Evolutionary conservation across 345 rosid species (phyloP), one percentile per base, ranked within the genome.

Genomic region (Brassica incana): DNA sequence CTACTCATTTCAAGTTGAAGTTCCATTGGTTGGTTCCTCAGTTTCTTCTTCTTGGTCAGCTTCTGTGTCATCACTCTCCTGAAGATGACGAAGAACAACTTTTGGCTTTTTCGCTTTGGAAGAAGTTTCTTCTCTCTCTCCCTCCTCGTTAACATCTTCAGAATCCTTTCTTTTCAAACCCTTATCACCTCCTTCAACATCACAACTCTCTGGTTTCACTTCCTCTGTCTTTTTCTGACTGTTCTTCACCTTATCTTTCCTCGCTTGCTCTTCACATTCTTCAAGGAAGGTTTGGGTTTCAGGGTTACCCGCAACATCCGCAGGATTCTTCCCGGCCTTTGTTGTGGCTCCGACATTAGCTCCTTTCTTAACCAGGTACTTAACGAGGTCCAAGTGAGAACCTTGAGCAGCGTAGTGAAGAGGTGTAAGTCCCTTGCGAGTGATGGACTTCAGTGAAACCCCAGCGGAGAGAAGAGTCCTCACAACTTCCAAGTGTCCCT

Each of bases 371-470:
- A 88, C 82, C 80, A 95, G 79, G 84, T 86, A 87, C 85, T 90
- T 96, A 54, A 88, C 87, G 3, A 93, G 85, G 10, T 92, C 99
- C 16, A 88, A 81, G 78, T 93, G 83, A 61, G 98, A 92, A 14
- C 97, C 97, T 85, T 96, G 97, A 77, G 85, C 90, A n/a, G 98
- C 97, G 72, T 83, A 90, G 81, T 93, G 99, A 67, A 96, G 92
- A 2, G 98, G 97, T 32, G 97, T 87, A 10, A 91, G 86, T 83
- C 99, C 97, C 84, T 95, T 95, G 68, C 98, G 92, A 36, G 85
- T 95, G 48, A 59, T 40, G 30, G 95, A 80, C 73, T 93, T 93
- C 32, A 88, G 63, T 84, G 99, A 88, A 54, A 71, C 97, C 5
- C 98, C 98, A 1, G 80, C 78, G 1, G 95, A 85, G 36, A 91